Percentiles rank a stretch among this genome's conserved stretches.
These are phyloP conservation scores for Thecaphora frezii DNA, from an alignment of 1,284 basidiomycete species.

Conservation along the genomic window DNA sequence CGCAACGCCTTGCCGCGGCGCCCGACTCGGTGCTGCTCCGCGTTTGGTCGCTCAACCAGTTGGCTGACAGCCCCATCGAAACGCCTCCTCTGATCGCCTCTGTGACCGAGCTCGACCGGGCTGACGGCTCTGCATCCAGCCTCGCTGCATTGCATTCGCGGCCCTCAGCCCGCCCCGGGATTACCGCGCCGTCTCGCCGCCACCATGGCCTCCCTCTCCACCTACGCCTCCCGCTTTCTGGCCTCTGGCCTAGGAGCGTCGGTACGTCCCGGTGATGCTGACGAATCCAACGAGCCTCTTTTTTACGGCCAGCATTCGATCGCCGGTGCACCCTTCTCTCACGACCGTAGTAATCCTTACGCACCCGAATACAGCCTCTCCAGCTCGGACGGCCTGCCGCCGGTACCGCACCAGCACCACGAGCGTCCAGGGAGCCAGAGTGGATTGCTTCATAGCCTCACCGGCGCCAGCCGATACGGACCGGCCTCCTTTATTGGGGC, in stretches of 20 bases:
- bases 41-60: too few species aligned
- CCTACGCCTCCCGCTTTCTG: conserved; percentile 42
- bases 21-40: too few species aligned
- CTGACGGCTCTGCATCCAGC: too few species aligned
- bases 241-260: conserved; percentile 27
- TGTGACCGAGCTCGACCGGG: too few species aligned
- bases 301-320: conserved; percentile 38
- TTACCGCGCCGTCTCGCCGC: too few species aligned
- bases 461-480: conserved; percentile 34
- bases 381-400: conserved; percentile 39
- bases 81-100: too few species aligned
- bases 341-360: conserved; percentile 26
- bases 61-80: too few species aligned
- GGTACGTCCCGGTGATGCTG: conserved; percentile 24
- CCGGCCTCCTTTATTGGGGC: conserved; percentile 25
- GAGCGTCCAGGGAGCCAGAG: conserved; percentile 17
- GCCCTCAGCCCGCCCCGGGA: too few species aligned
- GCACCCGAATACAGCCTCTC: conserved; percentile 37
- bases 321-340: conserved; percentile 27
- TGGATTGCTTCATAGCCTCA: conserved; percentile 32
- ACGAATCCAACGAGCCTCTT: conserved; percentile 28
- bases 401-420: conserved; percentile 4
- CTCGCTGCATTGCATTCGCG: too few species aligned
- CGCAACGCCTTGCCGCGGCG: too few species aligned
- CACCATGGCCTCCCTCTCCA: conserved; percentile 36